These are phyloP conservation scores for Coniophora puteana DNA, from an alignment of 1,284 basidiomycete genomes.

Conservation along the genomic window DNA sequence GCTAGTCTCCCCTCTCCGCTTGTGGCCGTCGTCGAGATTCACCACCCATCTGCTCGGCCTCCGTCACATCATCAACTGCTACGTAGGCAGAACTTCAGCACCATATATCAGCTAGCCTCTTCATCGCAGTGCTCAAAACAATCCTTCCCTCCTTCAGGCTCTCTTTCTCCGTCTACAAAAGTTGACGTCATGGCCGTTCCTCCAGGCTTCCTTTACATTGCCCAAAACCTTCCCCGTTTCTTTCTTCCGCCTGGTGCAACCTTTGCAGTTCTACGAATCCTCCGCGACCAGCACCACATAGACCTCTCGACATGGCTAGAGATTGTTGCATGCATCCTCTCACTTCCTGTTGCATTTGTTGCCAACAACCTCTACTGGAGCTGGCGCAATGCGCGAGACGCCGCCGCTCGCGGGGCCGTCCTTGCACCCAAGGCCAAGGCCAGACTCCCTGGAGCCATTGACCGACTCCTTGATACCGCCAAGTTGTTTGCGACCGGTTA, in stretches of 20 bases:
- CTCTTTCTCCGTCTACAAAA: too few relatives aligned
- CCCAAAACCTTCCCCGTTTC: slow-evolving; percentile 16
- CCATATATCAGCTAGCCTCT: background rate
- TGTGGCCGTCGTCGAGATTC: too few relatives aligned
- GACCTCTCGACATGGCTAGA: slow-evolving; percentile 16
- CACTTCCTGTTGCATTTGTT: slow-evolving; percentile 24
- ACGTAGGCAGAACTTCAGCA: background rate
- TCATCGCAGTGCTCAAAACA: background rate
- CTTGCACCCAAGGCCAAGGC: slow-evolving; percentile 27
- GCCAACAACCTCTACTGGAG: slow-evolving; percentile 17
- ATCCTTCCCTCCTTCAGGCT: background rate
- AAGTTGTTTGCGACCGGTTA: slow-evolving; percentile 26
- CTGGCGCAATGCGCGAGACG: slow-evolving; percentile 22
- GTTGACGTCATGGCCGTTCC: slow-evolving; percentile 23
- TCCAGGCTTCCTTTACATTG: slow-evolving; percentile 24
- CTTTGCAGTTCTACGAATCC: slow-evolving; percentile 12
- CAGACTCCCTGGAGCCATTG: slow-evolving; percentile 30
- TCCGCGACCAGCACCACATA: slow-evolving; percentile 3
- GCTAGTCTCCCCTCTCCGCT: too few relatives aligned
- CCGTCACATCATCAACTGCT: too few relatives aligned
- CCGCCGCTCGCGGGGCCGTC: slow-evolving; percentile 29
- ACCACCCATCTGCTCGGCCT: too few relatives aligned
- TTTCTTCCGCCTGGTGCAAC: slow-evolving; percentile 15
- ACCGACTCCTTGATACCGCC: slow-evolving; percentile 20
- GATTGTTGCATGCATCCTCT: slow-evolving; percentile 15